These are phyloP conservation scores for Rhynchosporium agropyri DNA, from an alignment of 2,329 filamentous ascomycete species.

Conservation along the genomic window DNA sequence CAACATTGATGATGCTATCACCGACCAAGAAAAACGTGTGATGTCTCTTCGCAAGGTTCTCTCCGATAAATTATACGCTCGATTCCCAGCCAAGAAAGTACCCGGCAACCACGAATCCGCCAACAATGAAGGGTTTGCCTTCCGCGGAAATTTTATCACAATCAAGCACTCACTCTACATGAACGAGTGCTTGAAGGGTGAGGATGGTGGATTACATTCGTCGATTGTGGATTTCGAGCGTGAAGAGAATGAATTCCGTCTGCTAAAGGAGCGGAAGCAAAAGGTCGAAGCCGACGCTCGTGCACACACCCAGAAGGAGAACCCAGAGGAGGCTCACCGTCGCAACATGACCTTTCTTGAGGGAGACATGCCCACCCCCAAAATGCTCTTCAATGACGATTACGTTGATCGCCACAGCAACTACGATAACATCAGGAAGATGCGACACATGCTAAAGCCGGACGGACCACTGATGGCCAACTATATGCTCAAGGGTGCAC, in stretches of 20 bases:
- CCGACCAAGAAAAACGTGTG: conserved; percentile 1
- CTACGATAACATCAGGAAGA: background rate
- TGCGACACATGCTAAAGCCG: background rate
- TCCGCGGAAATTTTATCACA: background rate
- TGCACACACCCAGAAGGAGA: background rate
- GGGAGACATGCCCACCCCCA: background rate
- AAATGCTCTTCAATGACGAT: background rate
- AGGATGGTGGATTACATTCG: background rate
- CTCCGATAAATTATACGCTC: background rate
- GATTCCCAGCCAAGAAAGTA: background rate
- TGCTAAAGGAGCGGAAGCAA: background rate
- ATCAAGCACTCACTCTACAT: background rate
- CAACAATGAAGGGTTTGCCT: background rate
- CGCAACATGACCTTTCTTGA: conserved; percentile 3
- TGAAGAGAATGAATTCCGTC: background rate
- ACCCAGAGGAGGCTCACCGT: background rate
- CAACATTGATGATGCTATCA: background rate
- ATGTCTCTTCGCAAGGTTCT: background rate
- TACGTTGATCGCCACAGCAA: conserved; percentile 5
- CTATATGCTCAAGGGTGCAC: background rate
- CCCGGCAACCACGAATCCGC: background rate
- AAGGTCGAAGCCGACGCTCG: background rate
- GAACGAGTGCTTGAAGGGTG: background rate
- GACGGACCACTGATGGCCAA: background rate
- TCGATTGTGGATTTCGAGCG: background rate